Evolutionary conservation across 306 rosid species (phyloP), one percentile per base, ranked within the genome.

Genomic region (Vachellia collinsii): DNA sequence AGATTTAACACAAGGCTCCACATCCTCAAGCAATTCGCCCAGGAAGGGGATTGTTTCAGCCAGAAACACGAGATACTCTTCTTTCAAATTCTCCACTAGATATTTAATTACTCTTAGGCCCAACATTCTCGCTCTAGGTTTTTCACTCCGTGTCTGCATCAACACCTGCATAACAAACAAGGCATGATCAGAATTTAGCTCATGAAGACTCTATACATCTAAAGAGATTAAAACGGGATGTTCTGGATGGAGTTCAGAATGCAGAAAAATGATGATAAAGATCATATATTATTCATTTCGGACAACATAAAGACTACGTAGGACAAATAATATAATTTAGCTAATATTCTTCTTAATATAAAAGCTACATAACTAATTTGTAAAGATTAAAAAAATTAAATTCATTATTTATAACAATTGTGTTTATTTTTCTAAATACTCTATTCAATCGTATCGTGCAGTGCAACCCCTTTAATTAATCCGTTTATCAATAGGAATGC

Each of bases 41-140:
- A 95, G 89, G 93, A 93, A 91, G 29, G 98, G 94, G 47, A 95
- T 93, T 23, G 98, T 95, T 85, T 95, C 98, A 3, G 97, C 88
- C 80, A 91, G 64, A n/a, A 93, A 84, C 5, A 91, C 97, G 19
- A 91, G 79, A 80, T 92, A 94, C 76, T 94, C 99, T 83, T 94
- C 99, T 66, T 93, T 93, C 86, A 93, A 80, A 80, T 90, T 87
- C 79, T 94, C 95, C 91, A 94, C 38, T 39, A 94, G 79, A 83
- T 87, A 87, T 77, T 90, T 91, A 0, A 93, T 87, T 25, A 90
- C 75, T 80, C 92, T 90, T 4, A 94, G 87, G n/a, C 94, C 97
- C 89, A 94, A 80, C 41, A 90, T 88, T 82, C 94, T 87, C n/a
- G 92, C 66, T 54, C 97, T 90, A 8, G 87, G 77, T 83, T 87